These are phyloP conservation scores for Penicillium dipodomyicola DNA, from an alignment of 495 filamentous ascomycete species.

Conservation along the genomic window DNA sequence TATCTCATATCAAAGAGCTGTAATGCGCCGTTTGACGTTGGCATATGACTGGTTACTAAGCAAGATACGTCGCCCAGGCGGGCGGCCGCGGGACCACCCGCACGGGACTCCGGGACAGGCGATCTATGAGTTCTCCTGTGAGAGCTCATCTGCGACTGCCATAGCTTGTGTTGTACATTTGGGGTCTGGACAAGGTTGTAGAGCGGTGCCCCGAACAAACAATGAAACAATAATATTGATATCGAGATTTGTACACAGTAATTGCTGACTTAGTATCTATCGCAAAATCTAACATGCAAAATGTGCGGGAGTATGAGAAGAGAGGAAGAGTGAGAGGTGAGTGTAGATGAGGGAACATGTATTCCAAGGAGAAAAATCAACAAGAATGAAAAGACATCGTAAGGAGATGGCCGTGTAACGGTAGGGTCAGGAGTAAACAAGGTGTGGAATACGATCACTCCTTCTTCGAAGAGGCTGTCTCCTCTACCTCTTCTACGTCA, in stretches of 20 bases:
- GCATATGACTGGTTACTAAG: slow-evolving; percentile 3
- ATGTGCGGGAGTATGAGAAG: slow-evolving; percentile 16
- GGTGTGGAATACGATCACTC: slow-evolving; percentile 14
- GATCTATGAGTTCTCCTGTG: background rate
- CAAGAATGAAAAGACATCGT: slow-evolving; percentile 2
- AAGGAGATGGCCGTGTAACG: background rate
- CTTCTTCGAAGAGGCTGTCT: slow-evolving; percentile 21
- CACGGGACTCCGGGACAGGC: background rate
- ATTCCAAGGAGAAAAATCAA: background rate
- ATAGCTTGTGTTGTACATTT: background rate
- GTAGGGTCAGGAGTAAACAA: background rate
- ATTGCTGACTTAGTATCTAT: slow-evolving; percentile 19
- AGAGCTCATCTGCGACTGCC: background rate
- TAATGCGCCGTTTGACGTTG: background rate
- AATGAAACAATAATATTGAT: slow-evolving; percentile 8
- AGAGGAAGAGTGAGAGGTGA: slow-evolving; percentile 9
- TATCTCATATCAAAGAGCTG: background rate
- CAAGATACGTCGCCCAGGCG: background rate
- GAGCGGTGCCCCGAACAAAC: no score
- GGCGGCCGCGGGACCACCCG: background rate
- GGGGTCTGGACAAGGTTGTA: no score
- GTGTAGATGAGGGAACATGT: slow-evolving; percentile 8
- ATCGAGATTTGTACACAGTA: slow-evolving; percentile 21
- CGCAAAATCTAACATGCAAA: slow-evolving; percentile 15
- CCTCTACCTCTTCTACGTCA: slow-evolving; percentile 20